Evolutionary conservation across 2,329 filamentous ascomycete species (phyloP), one percentile per base, ranked within the genome.

Genomic region (Ilyonectria sp.): DNA sequence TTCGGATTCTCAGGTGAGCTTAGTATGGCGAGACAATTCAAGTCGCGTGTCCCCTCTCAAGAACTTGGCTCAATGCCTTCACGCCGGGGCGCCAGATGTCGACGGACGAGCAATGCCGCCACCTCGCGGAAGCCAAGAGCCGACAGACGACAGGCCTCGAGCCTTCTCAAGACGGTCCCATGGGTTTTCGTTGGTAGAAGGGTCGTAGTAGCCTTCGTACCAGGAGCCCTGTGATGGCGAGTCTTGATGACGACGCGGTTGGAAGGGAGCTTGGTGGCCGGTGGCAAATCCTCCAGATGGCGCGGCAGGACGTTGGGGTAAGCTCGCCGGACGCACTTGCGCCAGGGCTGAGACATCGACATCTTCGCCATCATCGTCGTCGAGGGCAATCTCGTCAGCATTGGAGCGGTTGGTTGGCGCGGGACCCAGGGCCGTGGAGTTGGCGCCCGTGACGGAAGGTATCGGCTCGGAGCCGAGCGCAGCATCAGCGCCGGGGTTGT

Each of bases 171-270:
- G 79, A 9, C 76, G 78, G 57, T 85, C 87, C 93, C 93, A 95
- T 0, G 93, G 93, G 76, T 95, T 93, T 76, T 91, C 86, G 72
- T 93, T 89, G 68, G 91, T 93, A 65, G 84, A 86, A 0, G 88
- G 87, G 65, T 93, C 87, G 78, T 94, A 94, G 78, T 93, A 93
- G 40, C 85, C 89, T 44, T 86, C 81, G 79, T 91, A 93, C 83
- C 91, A 93, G 1, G 80, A 81, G 65, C 82, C 65, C 44, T 40
- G 62, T 15, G 63, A 33, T 9, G 60, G 40, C 29, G 58, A 53
- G 19, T 72, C 63, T 44, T 74, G 73, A 9, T 53, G 68, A 4
- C 60, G 68, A 10, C 44, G 67, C 26, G 68, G 58, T 21, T 56
- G 53, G 35, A 55, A 50, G 10, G 13, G 55, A 26, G 49, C 40